Conservation (phyloP, 2,329 filamentous ascomycete species). For the Hansfordia pulvinata region DNA sequence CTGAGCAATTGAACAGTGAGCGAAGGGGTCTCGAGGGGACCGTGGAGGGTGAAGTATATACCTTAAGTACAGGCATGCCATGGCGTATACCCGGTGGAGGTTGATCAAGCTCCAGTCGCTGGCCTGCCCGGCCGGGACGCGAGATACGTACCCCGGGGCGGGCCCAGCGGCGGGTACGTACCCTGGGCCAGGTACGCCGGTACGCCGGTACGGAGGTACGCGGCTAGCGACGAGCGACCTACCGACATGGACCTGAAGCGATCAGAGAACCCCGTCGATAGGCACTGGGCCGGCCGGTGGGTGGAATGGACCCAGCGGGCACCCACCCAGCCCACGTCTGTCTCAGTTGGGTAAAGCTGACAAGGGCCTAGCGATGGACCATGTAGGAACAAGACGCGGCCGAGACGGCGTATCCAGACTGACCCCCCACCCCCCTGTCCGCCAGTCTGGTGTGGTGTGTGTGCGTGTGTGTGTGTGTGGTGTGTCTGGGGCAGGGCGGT, state of each 20-base stretch:
- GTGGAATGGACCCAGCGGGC: slow-evolving; percentile 20
- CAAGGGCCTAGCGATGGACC: slow-evolving; percentile 19
- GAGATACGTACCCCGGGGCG: too few relatives aligned
- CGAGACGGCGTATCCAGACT: slow-evolving; percentile 14
- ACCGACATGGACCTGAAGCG: too few relatives aligned
- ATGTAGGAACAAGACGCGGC: slow-evolving; percentile 17
- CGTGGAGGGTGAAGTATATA: slow-evolving; percentile 19
- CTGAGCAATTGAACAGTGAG: slow-evolving; percentile 15
- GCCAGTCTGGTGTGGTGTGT: slow-evolving; percentile 27
- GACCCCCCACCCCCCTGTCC: slow-evolving; percentile 16
- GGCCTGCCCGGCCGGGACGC: too few relatives aligned
- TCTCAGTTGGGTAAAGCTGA: slow-evolving; percentile 36
- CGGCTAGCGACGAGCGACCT: too few relatives aligned
- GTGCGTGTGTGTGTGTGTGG: slow-evolving; percentile 9
- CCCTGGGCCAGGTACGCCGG: too few relatives aligned
- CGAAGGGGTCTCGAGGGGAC: slow-evolving; percentile 18
- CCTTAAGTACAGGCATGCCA: too few relatives aligned
- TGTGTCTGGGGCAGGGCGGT: slow-evolving; percentile 15
- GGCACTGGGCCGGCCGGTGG: slow-evolving; percentile 19
- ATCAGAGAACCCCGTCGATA: slow-evolving; percentile 27
- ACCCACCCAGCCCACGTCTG: slow-evolving; percentile 27
- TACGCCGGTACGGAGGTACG: too few relatives aligned
- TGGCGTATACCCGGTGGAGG: slow-evolving; percentile 12
- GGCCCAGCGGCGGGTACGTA: too few relatives aligned
- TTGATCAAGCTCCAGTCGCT: too few relatives aligned